These are phyloP conservation scores for Pholiota conissans DNA, from an alignment of 768 basidiomycete genomes.

Conservation along the genomic window DNA sequence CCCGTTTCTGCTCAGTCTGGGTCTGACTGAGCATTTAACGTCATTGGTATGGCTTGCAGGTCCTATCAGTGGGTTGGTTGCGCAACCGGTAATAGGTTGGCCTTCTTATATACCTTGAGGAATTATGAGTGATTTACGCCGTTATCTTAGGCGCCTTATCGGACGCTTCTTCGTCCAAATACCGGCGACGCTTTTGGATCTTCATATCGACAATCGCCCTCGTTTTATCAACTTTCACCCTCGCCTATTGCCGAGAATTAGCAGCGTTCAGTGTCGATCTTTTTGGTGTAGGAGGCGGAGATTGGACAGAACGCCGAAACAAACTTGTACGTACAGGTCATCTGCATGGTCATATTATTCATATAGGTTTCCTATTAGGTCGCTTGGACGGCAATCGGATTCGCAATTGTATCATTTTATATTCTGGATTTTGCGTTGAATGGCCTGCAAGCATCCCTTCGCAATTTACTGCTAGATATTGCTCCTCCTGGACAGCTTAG, in stretches of 20 bases:
- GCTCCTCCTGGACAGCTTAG: constrained; percentile 88
- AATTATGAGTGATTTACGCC: constrained; percentile 29
- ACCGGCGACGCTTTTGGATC: constrained; percentile 91
- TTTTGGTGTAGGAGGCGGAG: constrained; percentile 72
- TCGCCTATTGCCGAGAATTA: constrained; percentile 81
- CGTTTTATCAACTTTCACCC: constrained; percentile 69
- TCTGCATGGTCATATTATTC: background rate
- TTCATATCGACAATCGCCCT: constrained; percentile 83
- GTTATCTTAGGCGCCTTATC: constrained; percentile 80
- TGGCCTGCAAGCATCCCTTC: constrained; percentile 87
- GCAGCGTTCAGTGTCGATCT: constrained; percentile 78
- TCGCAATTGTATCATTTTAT: constrained; percentile 91
- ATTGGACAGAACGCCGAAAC: constrained; percentile 81
- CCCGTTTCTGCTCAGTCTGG: constrained; percentile 75
- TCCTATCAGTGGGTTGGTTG: constrained; percentile 92
- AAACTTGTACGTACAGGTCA: constrained; percentile 48
- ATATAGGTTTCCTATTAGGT: constrained; percentile 42
- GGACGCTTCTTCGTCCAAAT: constrained; percentile 89
- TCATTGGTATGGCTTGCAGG: constrained; percentile 95
- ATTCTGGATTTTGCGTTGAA: constrained; percentile 97
- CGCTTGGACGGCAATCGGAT: constrained; percentile 69
- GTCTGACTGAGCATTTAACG: constrained; percentile 84
- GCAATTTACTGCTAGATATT: constrained; percentile 92
- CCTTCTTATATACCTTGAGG: constrained; percentile 17
- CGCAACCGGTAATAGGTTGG: constrained; percentile 95